These are phyloP conservation scores for Chrysoporthe cubensis DNA, from an alignment of 2,329 filamentous ascomycete genomes.

Conservation along the genomic window DNA sequence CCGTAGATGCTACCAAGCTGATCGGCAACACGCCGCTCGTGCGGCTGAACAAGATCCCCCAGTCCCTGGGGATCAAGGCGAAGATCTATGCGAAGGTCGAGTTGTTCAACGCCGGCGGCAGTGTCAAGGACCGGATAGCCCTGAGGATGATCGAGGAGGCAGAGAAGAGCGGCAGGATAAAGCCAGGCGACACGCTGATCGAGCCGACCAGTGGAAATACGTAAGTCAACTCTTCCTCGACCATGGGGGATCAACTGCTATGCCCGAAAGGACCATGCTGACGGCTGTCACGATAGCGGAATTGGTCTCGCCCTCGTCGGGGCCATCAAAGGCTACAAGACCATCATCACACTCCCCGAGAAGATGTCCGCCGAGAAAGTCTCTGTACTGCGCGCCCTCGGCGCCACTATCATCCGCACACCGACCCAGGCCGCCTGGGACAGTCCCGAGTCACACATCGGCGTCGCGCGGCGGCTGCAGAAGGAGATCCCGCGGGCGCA, in stretches of 20 bases:
- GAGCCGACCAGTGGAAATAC: conserved; percentile 98
- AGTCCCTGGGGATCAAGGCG: conserved; percentile 85
- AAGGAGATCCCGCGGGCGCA: conserved; percentile 97
- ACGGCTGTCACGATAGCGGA: conserved; percentile 53
- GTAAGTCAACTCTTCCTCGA: conserved; percentile 41
- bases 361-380: conserved; percentile 99
- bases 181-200: conserved; percentile 95
- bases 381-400: conserved; percentile 87
- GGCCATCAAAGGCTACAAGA: conserved; percentile 96
- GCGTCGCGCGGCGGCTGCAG: conserved; percentile 84
- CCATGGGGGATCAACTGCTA: conserved; percentile 34
- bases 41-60: conserved; percentile 87
- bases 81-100: conserved; percentile 91
- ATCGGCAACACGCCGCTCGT: conserved; percentile 98
- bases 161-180: conserved; percentile 88
- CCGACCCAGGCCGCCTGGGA: conserved; percentile 96
- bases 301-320: conserved; percentile 93
- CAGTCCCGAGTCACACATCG: conserved; percentile 94
- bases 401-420: conserved; percentile 96
- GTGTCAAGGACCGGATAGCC: conserved; percentile 93
- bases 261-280: not conserved
- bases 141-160: conserved; percentile 97
- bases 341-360: conserved; percentile 97
- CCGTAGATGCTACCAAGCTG: conserved; percentile 75
- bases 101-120: conserved; percentile 91